A percentile compares a stretch with the other conserved stretches of the same genome.
phyloP scores from a whole-genome alignment of 1,284 basidiomycete species.

The Schizophyllum commune region DNA sequence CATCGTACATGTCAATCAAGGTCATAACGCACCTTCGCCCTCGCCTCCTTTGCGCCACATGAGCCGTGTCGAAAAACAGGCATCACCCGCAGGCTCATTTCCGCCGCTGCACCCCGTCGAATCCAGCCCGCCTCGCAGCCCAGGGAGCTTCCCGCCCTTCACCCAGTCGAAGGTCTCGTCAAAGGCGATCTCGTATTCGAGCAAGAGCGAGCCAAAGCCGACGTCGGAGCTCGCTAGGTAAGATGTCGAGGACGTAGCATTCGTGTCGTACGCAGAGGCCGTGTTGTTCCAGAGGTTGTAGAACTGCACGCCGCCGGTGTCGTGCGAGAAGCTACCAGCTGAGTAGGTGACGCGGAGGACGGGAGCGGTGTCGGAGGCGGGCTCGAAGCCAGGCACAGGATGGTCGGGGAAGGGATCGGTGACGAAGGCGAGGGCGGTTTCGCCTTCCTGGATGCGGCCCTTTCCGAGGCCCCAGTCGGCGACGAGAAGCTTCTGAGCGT shows the following conservation, averaged over 20 bases:
- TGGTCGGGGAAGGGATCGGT: constrained; percentile 53
- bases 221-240: not conserved
- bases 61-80: constrained; percentile 62
- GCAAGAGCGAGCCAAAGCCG: constrained; percentile 50
- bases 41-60: constrained; percentile 63
- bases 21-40: constrained; percentile 52
- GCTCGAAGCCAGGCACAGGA: constrained; percentile 26
- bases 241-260: not conserved
- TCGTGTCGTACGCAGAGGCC: constrained; percentile 27
- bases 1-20: not conserved
- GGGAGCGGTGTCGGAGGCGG: constrained; percentile 32
- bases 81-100: constrained; percentile 43
- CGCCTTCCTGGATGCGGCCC: constrained; percentile 51
- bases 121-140: constrained; percentile 56
- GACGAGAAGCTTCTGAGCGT: constrained; percentile 47
- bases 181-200: constrained; percentile 69
- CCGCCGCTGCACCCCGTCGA: constrained; percentile 60
- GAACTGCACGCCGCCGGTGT: constrained; percentile 58
- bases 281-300: constrained; percentile 57
- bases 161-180: constrained; percentile 60
- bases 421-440: constrained; percentile 52
- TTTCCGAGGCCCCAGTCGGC: constrained; percentile 55
- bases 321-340: constrained; percentile 48
- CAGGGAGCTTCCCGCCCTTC: constrained; percentile 68
- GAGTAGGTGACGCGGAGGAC: constrained; percentile 64